Percentiles rank a stretch among this genome's conserved stretches.
These are phyloP conservation scores for Penicillium sp. DNA, from an alignment of 2,329 filamentous ascomycete genomes.

Conservation along the genomic window DNA sequence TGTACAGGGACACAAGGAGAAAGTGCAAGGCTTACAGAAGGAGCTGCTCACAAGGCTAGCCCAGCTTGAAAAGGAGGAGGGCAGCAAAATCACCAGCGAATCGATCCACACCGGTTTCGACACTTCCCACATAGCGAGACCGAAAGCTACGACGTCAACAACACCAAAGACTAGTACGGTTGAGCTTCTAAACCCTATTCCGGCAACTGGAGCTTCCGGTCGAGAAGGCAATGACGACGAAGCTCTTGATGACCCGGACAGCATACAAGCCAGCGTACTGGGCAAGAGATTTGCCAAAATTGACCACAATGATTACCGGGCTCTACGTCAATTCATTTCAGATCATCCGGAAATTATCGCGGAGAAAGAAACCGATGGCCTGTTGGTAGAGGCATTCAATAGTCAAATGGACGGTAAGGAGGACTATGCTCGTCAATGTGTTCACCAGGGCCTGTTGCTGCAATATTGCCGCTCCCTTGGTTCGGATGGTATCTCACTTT, in stretches of 20 bases:
- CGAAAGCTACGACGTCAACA: slow-evolving; percentile 49
- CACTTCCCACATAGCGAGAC: slow-evolving; percentile 78
- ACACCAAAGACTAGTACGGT: slow-evolving; percentile 53
- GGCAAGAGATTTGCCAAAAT: slow-evolving; percentile 85
- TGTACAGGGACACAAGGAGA: slow-evolving; percentile 74
- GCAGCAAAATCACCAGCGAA: slow-evolving; percentile 92
- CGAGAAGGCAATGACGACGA: slow-evolving; percentile 55
- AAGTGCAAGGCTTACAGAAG: slow-evolving; percentile 78
- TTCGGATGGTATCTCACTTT: slow-evolving; percentile 83
- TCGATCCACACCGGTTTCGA: slow-evolving; percentile 87
- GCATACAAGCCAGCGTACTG: slow-evolving; percentile 75
- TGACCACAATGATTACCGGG: slow-evolving; percentile 72
- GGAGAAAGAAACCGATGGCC: slow-evolving; percentile 86
- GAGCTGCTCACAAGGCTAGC: slow-evolving; percentile 75
- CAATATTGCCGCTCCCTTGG: slow-evolving; percentile 95
- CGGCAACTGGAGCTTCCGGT: slow-evolving; percentile 44
- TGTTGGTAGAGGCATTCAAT: slow-evolving; percentile 91
- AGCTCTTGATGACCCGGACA: slow-evolving; percentile 67
- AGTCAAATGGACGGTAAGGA: slow-evolving; percentile 76
- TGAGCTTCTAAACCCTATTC: slow-evolving; percentile 76
- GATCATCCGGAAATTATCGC: slow-evolving; percentile 76
- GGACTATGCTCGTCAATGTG: slow-evolving; percentile 80
- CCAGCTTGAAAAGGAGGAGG: slow-evolving; percentile 82
- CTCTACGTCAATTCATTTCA: slow-evolving; percentile 77
- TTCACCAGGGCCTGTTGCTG: slow-evolving; percentile 88